Base-by-base conservation (phyloP, 495 filamentous ascomycete species). In the Apiosordaria backusii region DNA sequence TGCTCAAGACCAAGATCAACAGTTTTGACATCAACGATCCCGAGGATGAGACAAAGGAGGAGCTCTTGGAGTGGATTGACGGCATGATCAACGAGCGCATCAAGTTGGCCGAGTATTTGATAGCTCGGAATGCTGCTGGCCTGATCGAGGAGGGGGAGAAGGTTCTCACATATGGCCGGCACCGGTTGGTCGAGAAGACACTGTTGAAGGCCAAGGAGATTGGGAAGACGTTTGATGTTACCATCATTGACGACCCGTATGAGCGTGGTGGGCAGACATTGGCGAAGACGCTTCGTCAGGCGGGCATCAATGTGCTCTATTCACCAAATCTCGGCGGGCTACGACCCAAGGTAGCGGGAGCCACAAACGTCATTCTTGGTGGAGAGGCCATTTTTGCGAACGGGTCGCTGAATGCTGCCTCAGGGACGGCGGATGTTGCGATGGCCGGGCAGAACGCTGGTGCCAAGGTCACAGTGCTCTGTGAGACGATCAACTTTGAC, bases 401-500 rank as follows among this genome's bases (percentile, higher is more conserved):
- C 75, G 94, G 95, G 4, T 84, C 91, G 1, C 81, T 99, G 61
- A 95, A 92, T 76, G 93, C 89, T 4, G 85, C 94, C 25, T 86
- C 92, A 40, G 95, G 95, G 61, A 97, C 93, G 9, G 92, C 92
- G 0, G 82, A 92, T 50, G 85, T 97, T 4, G 93, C 95, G n/a
- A 90, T 95, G 84, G 88, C 87, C 25, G 95, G 93, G 23, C 88
- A 89, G 66, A 87, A 89, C 58, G 77, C 81, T 18, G 85, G 86
- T 58, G 85, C 92, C 40, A 91, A 93, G 2, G 93, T 99, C 50
- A 88, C 94, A 35, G 92, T 96, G 4, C 91, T 91, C 65, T 97
- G 93, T 75, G 94, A 99, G 82, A 93, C 89, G 2, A 87, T 99
- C 80, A 99, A 98, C 76, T 97, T 97, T 78, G 93, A 91, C 23